Conservation (phyloP, 352 stramenopile genomes). For the Pythium oligandrum region DNA sequence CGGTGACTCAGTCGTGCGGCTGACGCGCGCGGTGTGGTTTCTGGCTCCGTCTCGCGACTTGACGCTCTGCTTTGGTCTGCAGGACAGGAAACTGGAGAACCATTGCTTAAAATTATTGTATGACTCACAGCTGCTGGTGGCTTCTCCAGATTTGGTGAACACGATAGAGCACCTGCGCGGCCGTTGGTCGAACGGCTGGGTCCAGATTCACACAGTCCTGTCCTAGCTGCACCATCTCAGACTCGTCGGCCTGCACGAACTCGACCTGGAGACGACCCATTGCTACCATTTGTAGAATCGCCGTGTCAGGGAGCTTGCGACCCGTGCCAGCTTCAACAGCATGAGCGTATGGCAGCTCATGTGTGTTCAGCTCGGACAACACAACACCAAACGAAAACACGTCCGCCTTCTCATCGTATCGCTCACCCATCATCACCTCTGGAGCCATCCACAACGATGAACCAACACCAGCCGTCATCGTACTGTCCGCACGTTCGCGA, state of each 20-base stretch:
- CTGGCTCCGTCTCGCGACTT: too few species aligned
- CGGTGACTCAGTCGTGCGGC: too few species aligned
- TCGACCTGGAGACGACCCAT: constrained; percentile 4
- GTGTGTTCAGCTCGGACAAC: constrained; percentile 16
- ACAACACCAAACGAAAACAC: constrained; percentile 21
- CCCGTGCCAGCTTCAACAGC: neutral
- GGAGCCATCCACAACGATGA: constrained; percentile 25
- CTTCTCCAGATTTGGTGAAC: neutral
- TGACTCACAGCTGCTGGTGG: neutral
- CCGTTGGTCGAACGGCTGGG: constrained; percentile 6
- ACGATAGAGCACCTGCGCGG: constrained; percentile 1
- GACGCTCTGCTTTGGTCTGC: too few species aligned
- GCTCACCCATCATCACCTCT: constrained; percentile 21
- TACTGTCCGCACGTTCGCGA: neutral
- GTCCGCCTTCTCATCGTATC: constrained; percentile 19
- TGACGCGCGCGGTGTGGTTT: too few species aligned
- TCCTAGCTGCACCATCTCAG: constrained; percentile 3
- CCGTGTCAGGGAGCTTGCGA: constrained; percentile 3
- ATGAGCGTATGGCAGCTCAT: constrained; percentile 11
- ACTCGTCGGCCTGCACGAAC: neutral
- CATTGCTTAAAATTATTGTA: too few species aligned
- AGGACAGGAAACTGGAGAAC: too few species aligned
- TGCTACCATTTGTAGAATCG: neutral
- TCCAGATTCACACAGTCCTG: constrained; percentile 5
- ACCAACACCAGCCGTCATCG: neutral